A percentile compares a stretch with the other conserved stretches of the same genome.
phyloP scores from a whole-genome alignment of 768 basidiomycete species.

The Suillus subalutaceus region DNA sequence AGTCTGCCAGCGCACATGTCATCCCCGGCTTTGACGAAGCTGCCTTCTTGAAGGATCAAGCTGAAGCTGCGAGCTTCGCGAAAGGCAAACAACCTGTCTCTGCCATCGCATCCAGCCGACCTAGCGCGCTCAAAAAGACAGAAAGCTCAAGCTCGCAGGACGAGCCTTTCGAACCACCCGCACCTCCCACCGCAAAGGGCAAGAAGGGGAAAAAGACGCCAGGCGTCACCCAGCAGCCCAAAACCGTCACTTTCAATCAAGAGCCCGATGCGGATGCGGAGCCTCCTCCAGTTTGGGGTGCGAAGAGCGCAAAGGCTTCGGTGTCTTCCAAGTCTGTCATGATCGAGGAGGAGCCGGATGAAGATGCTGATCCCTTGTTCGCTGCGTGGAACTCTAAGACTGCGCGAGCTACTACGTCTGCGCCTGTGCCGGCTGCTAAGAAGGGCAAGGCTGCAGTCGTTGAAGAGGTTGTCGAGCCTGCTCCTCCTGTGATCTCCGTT shows the following conservation, averaged over 20 bases:
- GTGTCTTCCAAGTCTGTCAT: slow-evolving; percentile 25
- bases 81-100: background rate
- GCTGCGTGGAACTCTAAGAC: background rate
- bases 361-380: slow-evolving; percentile 26
- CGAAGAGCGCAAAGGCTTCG: slow-evolving; percentile 18
- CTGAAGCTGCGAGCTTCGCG: background rate
- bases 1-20: slow-evolving; percentile 29
- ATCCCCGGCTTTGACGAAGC: slow-evolving; percentile 28
- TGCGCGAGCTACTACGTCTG: background rate
- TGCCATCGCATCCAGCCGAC: background rate
- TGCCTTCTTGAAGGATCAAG: background rate
- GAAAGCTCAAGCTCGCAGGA: slow-evolving; percentile 7
- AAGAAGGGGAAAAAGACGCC: slow-evolving; percentile 32
- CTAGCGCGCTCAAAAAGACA: slow-evolving; percentile 8
- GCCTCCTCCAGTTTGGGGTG: slow-evolving; percentile 26
- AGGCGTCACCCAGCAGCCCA: slow-evolving; percentile 14
- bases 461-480: slow-evolving; percentile 20
- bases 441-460: slow-evolving; percentile 17
- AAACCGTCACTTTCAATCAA: slow-evolving; percentile 20
- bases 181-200: slow-evolving; percentile 16
- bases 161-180: slow-evolving; percentile 1
- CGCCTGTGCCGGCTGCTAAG: slow-evolving; percentile 5
- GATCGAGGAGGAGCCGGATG: slow-evolving; percentile 28
- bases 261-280: slow-evolving; percentile 25
- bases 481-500: slow-evolving; percentile 6